These are phyloP conservation scores for Ogataea trehaloabstinens DNA, from an alignment of 805 yeast genomes.

Conservation along the genomic window DNA sequence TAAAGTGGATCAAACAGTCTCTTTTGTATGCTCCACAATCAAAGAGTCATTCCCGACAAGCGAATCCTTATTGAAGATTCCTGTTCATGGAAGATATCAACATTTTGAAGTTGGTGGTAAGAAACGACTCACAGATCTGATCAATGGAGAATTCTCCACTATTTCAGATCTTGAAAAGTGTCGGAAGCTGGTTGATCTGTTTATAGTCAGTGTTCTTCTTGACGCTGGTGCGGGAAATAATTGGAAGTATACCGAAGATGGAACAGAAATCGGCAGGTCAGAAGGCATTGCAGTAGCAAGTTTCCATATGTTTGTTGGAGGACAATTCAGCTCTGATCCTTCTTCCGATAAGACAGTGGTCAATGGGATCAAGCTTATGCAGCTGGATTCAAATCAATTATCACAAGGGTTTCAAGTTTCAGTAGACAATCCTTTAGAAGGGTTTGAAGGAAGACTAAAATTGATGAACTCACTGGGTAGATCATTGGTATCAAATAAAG, in stretches of 20 bases:
- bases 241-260: slow-evolving; percentile 50
- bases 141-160: slow-evolving; percentile 35
- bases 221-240: slow-evolving; percentile 69
- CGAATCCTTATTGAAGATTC: slow-evolving; percentile 41
- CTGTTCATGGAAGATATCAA: slow-evolving; percentile 70
- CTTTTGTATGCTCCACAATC: slow-evolving; percentile 45
- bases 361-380: slow-evolving; percentile 39
- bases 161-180: slow-evolving; percentile 42
- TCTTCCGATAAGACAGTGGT: slow-evolving; percentile 39
- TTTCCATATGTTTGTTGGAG: slow-evolving; percentile 50
- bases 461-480: slow-evolving; percentile 48
- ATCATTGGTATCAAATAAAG: slow-evolving; percentile 38
- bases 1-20: slow-evolving; percentile 41
- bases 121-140: slow-evolving; percentile 42
- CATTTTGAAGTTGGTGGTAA: slow-evolving; percentile 55
- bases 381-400: slow-evolving; percentile 36
- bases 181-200: slow-evolving; percentile 53
- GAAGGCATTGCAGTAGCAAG: slow-evolving; percentile 68
- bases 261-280: slow-evolving; percentile 40
- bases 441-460: slow-evolving; percentile 51
- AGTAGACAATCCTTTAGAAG: slow-evolving; percentile 47
- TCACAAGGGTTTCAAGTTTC: slow-evolving; percentile 47
- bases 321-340: slow-evolving; percentile 39
- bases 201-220: slow-evolving; percentile 57
- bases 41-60: slow-evolving; percentile 43